These are phyloP conservation scores for Trichothecium sympodiale DNA, from an alignment of 2,329 filamentous ascomycete species.

Conservation along the genomic window DNA sequence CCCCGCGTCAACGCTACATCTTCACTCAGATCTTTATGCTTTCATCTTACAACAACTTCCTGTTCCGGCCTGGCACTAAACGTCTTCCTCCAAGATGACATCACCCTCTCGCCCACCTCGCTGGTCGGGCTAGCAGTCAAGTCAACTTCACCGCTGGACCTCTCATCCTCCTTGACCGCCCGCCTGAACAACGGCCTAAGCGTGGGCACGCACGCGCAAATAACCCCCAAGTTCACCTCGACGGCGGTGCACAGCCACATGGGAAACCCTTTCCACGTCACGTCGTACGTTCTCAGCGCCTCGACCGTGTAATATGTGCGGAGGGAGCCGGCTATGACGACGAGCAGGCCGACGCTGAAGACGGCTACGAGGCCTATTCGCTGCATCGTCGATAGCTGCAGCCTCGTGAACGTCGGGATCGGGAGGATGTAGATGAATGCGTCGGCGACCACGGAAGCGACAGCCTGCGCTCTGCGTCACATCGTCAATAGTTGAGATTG, in stretches of 20 bases:
- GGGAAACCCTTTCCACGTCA: constrained; percentile 27
- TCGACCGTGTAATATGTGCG: constrained; percentile 24
- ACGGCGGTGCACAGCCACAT: constrained; percentile 31
- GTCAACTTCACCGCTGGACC: too few relatives aligned
- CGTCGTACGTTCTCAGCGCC: constrained; percentile 25
- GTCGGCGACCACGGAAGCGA: constrained; percentile 20
- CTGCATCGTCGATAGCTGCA: constrained; percentile 20
- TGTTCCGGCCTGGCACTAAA: background rate
- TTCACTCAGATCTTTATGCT: background rate
- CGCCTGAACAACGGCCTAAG: constrained; percentile 16
- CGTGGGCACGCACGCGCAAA: constrained; percentile 26
- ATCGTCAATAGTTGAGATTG: background rate
- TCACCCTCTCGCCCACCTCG: too few relatives aligned
- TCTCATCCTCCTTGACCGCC: background rate
- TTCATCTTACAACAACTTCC: background rate
- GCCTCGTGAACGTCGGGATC: constrained; percentile 19
- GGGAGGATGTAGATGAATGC: constrained; percentile 25
- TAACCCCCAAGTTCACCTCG: constrained; percentile 28
- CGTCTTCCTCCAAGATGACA: background rate
- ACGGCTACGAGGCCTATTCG: constrained; percentile 22
- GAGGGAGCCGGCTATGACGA: constrained; percentile 23
- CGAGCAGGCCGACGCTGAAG: constrained; percentile 24
- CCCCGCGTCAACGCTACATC: background rate
- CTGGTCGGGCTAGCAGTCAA: too few relatives aligned
- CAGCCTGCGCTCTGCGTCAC: constrained; percentile 16